Percentiles rank a stretch among this genome's conserved stretches.
phyloP scores from a whole-genome alignment of 495 filamentous ascomycete genomes.

The Bombardia bombarda region DNA sequence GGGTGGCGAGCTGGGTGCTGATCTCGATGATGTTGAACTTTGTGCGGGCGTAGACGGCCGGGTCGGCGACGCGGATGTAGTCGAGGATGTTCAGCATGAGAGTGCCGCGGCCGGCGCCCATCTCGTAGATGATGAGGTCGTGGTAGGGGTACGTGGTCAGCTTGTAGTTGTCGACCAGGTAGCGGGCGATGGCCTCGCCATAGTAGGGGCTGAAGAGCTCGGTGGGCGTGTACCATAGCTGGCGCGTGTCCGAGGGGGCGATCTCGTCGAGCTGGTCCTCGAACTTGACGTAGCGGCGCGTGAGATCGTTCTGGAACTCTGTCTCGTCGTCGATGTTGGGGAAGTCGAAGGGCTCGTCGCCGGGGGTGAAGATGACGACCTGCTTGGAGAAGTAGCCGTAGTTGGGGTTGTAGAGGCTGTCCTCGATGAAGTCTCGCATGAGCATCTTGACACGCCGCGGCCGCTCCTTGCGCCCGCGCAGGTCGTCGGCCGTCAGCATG shows the following conservation, averaged over 20 bases:
- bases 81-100: conserved; percentile 97
- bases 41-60: conserved; percentile 88
- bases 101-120: conserved; percentile 95
- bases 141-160: conserved; percentile 89
- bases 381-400: conserved; percentile 99
- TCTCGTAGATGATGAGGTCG: conserved; percentile 97
- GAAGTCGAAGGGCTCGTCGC: conserved; percentile 93
- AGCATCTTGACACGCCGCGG: conserved; percentile 92
- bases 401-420: conserved; percentile 92
- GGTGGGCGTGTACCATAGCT: conserved; percentile 97
- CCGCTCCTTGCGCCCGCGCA: conserved; percentile 63
- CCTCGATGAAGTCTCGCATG: conserved; percentile 94
- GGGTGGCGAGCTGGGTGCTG: conserved; percentile 63
- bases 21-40: conserved; percentile 96
- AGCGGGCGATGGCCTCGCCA: conserved; percentile 90
- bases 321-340: conserved; percentile 68
- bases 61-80: conserved; percentile 84
- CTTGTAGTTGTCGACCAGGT: conserved; percentile 92
- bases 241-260: conserved; percentile 60
- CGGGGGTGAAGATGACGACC: conserved; percentile 89
- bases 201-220: conserved; percentile 96
- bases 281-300: conserved; percentile 76
- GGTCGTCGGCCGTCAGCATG: conserved; percentile 69
- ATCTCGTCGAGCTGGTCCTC: conserved; percentile 76
- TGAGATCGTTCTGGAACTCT: conserved; percentile 68